Conservation (phyloP, 176 grass and related monocot species). For the Carex parvula region DNA sequence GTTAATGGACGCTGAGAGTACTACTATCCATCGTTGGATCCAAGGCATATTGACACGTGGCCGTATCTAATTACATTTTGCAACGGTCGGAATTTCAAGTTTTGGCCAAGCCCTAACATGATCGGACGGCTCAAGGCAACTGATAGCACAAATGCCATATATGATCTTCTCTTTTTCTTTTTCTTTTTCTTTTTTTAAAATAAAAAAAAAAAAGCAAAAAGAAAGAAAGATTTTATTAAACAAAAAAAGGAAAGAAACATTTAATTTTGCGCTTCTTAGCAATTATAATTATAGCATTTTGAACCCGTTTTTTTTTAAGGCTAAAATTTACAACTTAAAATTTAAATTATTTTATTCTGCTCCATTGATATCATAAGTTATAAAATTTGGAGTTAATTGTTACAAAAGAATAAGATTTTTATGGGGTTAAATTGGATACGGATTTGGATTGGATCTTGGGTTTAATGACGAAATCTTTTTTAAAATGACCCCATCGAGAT, state of each 20-base stretch:
- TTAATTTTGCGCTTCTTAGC: neutral
- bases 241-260: no score
- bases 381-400: neutral
- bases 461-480: neutral
- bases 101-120: neutral
- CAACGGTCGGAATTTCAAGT: constrained; percentile 20
- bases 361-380: neutral
- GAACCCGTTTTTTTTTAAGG: neutral
- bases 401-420: neutral
- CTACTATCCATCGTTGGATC: neutral
- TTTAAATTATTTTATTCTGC: neutral
- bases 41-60: neutral
- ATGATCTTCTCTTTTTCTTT: no score
- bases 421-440: neutral
- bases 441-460: neutral
- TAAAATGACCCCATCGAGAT: neutral
- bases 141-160: neutral
- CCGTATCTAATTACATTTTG: neutral
- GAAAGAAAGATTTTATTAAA: neutral
- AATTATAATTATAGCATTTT: neutral
- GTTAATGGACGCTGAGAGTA: neutral
- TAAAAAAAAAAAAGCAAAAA: neutral
- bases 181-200: no score
- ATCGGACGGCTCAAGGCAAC: constrained; percentile 3
- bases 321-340: neutral